phyloP scores from a whole-genome alignment of 2,329 filamentous ascomycete species.

The Leptographium wingfieldii region DNA sequence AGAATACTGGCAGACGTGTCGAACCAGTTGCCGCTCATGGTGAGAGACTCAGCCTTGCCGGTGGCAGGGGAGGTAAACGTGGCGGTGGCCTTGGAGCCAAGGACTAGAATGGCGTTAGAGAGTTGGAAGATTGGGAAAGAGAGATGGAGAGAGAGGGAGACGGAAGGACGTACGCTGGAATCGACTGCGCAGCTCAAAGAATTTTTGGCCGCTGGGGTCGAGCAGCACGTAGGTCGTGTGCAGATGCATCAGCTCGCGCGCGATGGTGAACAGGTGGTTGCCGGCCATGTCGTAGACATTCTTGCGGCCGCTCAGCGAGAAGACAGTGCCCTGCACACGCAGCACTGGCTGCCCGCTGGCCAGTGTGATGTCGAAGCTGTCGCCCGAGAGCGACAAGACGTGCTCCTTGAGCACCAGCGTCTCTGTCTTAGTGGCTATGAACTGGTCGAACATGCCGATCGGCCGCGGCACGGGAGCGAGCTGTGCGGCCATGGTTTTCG shows the following conservation, averaged over 20 bases:
- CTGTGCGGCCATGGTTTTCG: neutral
- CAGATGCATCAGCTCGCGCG: slow-evolving; percentile 37
- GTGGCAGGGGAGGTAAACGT: slow-evolving; percentile 39
- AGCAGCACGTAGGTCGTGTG: slow-evolving; percentile 40
- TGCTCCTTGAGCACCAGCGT: slow-evolving; percentile 49
- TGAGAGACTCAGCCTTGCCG: slow-evolving; percentile 31
- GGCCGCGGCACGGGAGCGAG: slow-evolving; percentile 6
- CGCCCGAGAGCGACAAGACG: slow-evolving; percentile 46
- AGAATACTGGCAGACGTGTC: slow-evolving; percentile 45
- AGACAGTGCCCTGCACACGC: slow-evolving; percentile 40
- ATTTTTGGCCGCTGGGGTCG: slow-evolving; percentile 28
- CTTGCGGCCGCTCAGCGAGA: slow-evolving; percentile 42
- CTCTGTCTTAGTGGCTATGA: slow-evolving; percentile 17
- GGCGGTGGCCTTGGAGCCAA: slow-evolving; percentile 40
- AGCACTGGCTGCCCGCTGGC: slow-evolving; percentile 40
- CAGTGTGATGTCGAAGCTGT: slow-evolving; percentile 51
- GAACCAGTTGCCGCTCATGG: slow-evolving; percentile 50
- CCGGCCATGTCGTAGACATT: slow-evolving; percentile 39
- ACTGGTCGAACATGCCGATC: slow-evolving; percentile 9
- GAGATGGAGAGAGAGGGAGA: too few relatives aligned
- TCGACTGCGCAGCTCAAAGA: slow-evolving; percentile 43
- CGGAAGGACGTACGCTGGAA: slow-evolving; percentile 30
- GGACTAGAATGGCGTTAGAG: slow-evolving; percentile 23
- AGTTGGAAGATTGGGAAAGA: neutral
- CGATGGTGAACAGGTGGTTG: slow-evolving; percentile 44